A percentile compares a stretch with the other conserved stretches of the same genome.
phyloP scores from a whole-genome alignment of 805 yeast species.

The Metschnikowia reukaufii region DNA sequence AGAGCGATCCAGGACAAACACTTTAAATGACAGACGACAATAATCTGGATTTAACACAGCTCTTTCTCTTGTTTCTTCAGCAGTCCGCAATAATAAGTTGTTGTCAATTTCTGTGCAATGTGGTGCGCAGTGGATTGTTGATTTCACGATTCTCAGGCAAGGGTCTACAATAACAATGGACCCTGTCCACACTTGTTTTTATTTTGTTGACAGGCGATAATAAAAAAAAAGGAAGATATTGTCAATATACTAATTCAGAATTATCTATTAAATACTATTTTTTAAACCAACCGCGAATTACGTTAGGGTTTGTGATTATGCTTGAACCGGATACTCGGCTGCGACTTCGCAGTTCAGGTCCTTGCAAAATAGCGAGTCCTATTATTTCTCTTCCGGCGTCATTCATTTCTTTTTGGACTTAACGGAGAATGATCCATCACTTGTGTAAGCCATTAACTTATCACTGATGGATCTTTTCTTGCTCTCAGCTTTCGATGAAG shows the following conservation, averaged over 20 bases:
- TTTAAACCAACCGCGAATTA: neutral
- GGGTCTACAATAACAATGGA: neutral
- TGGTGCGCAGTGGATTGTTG: neutral
- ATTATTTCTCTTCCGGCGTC: no score
- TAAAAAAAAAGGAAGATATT: neutral
- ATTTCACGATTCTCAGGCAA: neutral
- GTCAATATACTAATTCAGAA: no score
- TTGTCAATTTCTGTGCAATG: neutral
- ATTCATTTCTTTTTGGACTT: constrained; percentile 29
- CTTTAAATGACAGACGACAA: no score
- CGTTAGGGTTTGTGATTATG: neutral
- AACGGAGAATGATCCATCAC: constrained; percentile 40
- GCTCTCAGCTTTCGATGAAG: neutral
- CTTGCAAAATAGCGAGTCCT: no score
- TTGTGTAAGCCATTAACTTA: constrained; percentile 42
- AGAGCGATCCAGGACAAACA: no score
- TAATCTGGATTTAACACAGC: no score
- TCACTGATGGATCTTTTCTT: constrained; percentile 20
- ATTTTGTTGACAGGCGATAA: neutral
- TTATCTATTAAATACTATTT: no score
- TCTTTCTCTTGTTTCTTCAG: no score
- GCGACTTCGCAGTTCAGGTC: neutral
- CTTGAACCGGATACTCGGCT: neutral
- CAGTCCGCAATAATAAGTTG: neutral
- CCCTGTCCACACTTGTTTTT: neutral